Evolutionary conservation across 169 alveolate genomes (phyloP).

Genomic region (Plasmodium sp.): DNA sequence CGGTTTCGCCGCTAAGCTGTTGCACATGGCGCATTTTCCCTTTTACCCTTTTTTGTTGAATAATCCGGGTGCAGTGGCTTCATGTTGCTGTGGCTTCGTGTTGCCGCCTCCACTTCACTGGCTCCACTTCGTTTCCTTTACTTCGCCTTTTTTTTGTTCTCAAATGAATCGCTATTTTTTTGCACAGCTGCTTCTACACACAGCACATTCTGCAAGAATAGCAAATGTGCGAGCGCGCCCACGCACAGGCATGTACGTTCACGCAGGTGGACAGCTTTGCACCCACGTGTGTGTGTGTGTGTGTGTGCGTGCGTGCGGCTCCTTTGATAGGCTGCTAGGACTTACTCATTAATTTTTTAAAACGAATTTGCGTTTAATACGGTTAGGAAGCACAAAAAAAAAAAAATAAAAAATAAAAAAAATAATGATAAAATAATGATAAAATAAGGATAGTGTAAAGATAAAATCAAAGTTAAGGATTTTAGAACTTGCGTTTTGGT

Average conservation of each 20-base stretch:
- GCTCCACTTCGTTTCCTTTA: background rate
- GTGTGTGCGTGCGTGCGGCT: background rate
- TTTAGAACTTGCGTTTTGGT: background rate
- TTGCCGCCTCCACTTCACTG: background rate
- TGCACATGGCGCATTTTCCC: background rate
- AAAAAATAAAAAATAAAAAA: no score
- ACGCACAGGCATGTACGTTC: background rate
- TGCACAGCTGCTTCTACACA: background rate
- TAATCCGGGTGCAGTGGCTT: background rate
- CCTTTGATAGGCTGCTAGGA: background rate
- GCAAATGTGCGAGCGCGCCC: background rate
- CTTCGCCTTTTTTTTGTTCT: background rate
- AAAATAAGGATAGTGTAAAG: background rate
- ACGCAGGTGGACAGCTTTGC: background rate
- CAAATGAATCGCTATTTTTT: background rate
- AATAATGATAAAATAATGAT: background rate
- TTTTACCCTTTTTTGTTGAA: background rate
- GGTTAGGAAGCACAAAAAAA: background rate
- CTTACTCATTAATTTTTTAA: background rate
- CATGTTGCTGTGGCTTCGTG: background rate
- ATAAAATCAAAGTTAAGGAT: background rate
- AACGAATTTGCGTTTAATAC: background rate
- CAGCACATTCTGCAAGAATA: background rate
- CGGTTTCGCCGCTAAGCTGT: background rate
- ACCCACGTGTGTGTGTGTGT: background rate